Evolutionary conservation across 805 yeast species (phyloP), one percentile per base, ranked within the genome.

Genomic region (Cyberlindnera lachancei): DNA sequence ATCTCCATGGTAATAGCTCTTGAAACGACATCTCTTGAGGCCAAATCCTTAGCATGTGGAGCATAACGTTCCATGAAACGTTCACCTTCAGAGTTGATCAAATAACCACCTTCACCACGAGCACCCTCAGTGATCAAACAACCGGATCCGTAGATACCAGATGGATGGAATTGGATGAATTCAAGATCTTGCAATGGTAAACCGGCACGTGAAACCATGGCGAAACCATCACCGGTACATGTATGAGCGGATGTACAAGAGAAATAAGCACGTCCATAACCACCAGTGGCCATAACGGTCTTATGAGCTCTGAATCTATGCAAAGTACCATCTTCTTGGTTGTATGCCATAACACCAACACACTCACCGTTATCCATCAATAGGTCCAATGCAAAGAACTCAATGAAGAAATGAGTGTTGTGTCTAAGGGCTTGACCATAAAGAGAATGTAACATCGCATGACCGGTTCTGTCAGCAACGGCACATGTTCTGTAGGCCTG

Each of bases 401-500:
- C 98, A 59, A 90, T 90, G 70, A 92, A 92, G 68, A 88, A 90
- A 62, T 92, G 95, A 45, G 97, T 88, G 70, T 92, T 90, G 65
- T 87, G 95, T 64, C 94, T 79, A 55, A 92, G 71, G 25, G 96
- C 84, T 68, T 90, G 97, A 48, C 97, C 97, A 59, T 90, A 90
- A 47, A 90, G 69, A 27, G 97, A 82, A 66, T 90, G 98, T 62
- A 90, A 73, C 58, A 90, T 70, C 16, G 97, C 96, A 59, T 90
- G 98, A 37, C 98, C 98, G 30, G 98, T 90, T 73, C 98, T 80
- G 68, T 90, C 98, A 33, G 98, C 98, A 31, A 92, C 98, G 25
- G 98, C 98, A 69, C 97, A 90, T 37, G 97, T 90, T 71, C 98
- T 81, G 73, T 92, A 90, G 36, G 97, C 97, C 68, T 90, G 98